phyloP scores from a whole-genome alignment of 495 filamentous ascomycete species.

The Glonium stellatum region DNA sequence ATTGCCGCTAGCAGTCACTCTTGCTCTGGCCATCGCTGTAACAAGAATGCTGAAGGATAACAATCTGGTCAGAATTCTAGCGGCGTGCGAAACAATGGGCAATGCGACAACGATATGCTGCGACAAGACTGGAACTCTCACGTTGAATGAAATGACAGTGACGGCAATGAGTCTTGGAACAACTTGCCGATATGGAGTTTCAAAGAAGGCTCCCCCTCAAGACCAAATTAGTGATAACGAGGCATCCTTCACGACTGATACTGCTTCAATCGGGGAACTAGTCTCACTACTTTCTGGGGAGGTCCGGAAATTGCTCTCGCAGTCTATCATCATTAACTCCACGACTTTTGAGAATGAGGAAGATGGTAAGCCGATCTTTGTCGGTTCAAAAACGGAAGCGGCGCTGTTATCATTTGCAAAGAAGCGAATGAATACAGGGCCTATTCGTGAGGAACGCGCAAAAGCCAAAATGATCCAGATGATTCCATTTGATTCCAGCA shows the following conservation, averaged over 20 bases:
- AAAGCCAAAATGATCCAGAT: conserved; percentile 56
- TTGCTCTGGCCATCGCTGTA: conserved; percentile 90
- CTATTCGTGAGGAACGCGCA: conserved; percentile 49
- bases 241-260: conserved; percentile 31
- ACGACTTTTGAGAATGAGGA: conserved; percentile 60
- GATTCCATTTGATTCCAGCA: conserved; percentile 60
- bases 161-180: conserved; percentile 55
- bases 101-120: conserved; percentile 95
- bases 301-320: conserved; percentile 45
- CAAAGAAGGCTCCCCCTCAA: conserved; percentile 14
- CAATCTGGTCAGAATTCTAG: conserved; percentile 82
- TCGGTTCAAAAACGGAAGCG: conserved; percentile 67
- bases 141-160: conserved; percentile 65
- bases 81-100: conserved; percentile 96
- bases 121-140: conserved; percentile 91
- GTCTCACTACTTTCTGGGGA: conserved; percentile 47
- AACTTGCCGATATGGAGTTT: conserved; percentile 47
- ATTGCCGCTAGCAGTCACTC: conserved; percentile 82
- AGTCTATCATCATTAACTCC: conserved; percentile 60
- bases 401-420: conserved; percentile 56
- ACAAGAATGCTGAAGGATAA: conserved; percentile 93
- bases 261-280: conserved; percentile 52
- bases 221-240: conserved; percentile 33
- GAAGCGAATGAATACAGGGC: conserved; percentile 55
- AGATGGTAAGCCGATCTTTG: conserved; percentile 45